These are phyloP conservation scores for Hypoxylon fuscum DNA, from an alignment of 495 filamentous ascomycete species.

Conservation along the genomic window DNA sequence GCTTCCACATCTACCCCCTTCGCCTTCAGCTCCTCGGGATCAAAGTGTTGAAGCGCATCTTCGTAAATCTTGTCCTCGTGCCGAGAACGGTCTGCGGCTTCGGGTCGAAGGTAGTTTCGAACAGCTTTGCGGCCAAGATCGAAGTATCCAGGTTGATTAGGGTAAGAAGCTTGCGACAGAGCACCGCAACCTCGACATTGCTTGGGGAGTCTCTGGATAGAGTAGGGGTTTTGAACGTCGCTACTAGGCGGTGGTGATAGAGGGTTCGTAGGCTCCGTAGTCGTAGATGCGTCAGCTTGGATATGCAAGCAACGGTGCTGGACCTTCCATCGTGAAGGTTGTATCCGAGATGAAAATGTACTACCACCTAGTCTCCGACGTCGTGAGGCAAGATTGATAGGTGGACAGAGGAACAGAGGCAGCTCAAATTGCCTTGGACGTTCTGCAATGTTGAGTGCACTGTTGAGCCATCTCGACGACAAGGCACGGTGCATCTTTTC, in stretches of 20 bases:
- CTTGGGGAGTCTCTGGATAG: conserved; percentile 55
- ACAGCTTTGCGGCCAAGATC: conserved; percentile 62
- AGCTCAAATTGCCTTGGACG: conserved; percentile 44
- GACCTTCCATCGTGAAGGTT: conserved; percentile 30
- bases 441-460: conserved; percentile 50
- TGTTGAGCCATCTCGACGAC: conserved; percentile 54
- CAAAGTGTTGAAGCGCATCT: conserved; percentile 50
- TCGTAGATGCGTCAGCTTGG: conserved; percentile 22
- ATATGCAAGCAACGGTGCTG: conserved; percentile 45
- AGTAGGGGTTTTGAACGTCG: neutral
- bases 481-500: conserved; percentile 58
- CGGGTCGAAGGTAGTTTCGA: conserved; percentile 53
- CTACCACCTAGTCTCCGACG: conserved; percentile 17
- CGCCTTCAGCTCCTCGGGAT: conserved; percentile 51
- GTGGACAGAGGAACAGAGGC: conserved; percentile 57
- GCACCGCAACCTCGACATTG: conserved; percentile 92
- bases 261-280: conserved; percentile 2
- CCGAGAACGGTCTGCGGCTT: conserved; percentile 31
- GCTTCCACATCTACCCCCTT: conserved; percentile 53
- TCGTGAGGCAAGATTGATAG: conserved; percentile 35
- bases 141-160: conserved; percentile 82
- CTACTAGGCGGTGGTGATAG: neutral
- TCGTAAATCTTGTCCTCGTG: conserved; percentile 49
- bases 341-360: conserved; percentile 20
- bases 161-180: conserved; percentile 73